Base-by-base conservation (phyloP, 768 basidiomycete species). In the Punctularia strigosozonata region DNA sequence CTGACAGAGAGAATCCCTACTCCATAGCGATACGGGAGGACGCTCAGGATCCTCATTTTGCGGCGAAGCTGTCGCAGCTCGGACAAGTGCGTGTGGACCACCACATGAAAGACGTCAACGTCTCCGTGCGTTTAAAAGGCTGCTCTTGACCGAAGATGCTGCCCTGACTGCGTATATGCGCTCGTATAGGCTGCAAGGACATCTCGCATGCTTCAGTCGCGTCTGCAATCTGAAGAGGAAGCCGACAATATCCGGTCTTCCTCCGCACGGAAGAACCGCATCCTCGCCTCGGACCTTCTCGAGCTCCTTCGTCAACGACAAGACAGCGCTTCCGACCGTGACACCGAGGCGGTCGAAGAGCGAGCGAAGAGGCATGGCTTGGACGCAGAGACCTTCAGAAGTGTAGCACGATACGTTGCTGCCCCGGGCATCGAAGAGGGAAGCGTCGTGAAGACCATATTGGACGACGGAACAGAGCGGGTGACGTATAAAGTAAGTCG, bases 21-120 rank as follows among this genome's bases (percentile, higher is more conserved):
- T 34, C 10, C 10, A 13, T 46, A 84, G 82, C 62, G 6, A 75
- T 84, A 48, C 64, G 73, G 39, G 58, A 51, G 38, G 83, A 89
- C 47, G 67, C 73, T n/a, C 64, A 62, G 39, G 84, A 90, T 49
- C 80, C 81, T 2, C 71, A 85, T 20, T 71, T 88, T 37, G 54
- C 82, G 47, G 64, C 71, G 25, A 85, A 81, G 46, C 57, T 90
- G 36, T 70, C 46, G 46, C 62, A 56, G 25, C 61, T 89, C 2
- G 84, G 84, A 1, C 75, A 71, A 10, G 85, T 87, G 18, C 64
- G 61, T 23, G 82, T 88, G 10, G 73, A 84, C 48, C 77, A 80
- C 47, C 71, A 68, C 51, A 71, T 70, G 68, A 61, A 65, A 41
- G 54, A 64, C 5, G 47, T 73, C 37, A 66, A 55, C 45, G 57